Evolutionary conservation across 495 filamentous ascomycete genomes (phyloP).

Genomic region (Hypoxylon crocopeplum): DNA sequence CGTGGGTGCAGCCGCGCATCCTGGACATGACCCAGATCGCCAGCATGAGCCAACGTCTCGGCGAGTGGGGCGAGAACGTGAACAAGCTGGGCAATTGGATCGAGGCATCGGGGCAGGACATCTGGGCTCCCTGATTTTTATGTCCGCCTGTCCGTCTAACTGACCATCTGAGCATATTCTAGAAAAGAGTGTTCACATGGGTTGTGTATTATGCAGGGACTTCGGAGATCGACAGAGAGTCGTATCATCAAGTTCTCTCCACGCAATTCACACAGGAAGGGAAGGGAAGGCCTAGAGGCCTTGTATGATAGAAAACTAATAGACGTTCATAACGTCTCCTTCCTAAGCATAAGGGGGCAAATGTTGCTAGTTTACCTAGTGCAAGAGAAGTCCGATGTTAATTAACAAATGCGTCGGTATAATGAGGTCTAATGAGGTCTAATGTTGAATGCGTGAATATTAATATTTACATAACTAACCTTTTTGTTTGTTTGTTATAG

Average conservation of each 20-base stretch:
- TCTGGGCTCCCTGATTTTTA: conserved; percentile 75
- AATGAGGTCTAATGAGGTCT: too few species aligned
- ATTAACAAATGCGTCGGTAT: too few species aligned
- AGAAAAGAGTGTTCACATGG: not conserved
- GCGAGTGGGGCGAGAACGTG: conserved; percentile 95
- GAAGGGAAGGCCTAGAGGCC: conserved; percentile 3
- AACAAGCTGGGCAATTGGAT: conserved; percentile 96
- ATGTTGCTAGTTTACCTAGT: not conserved
- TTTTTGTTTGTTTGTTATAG: too few species aligned
- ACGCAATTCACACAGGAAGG: not conserved
- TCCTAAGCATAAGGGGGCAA: not conserved
- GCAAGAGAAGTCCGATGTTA: too few species aligned
- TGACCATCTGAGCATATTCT: not conserved
- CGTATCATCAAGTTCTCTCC: conserved; percentile 4
- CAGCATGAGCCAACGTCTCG: conserved; percentile 84
- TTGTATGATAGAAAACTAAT: conserved; percentile 36
- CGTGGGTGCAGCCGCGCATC: conserved; percentile 99
- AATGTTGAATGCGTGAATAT: too few species aligned
- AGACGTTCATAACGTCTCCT: not conserved
- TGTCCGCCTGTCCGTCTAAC: not conserved
- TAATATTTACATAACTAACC: too few species aligned
- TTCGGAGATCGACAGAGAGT: not conserved
- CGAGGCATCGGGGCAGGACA: conserved; percentile 84
- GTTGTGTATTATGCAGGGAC: conserved; percentile 3
- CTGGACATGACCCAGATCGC: conserved; percentile 95